Evolutionary conservation across 2,329 filamentous ascomycete species (phyloP).

Genomic region (Dryadomyces quercivorus): DNA sequence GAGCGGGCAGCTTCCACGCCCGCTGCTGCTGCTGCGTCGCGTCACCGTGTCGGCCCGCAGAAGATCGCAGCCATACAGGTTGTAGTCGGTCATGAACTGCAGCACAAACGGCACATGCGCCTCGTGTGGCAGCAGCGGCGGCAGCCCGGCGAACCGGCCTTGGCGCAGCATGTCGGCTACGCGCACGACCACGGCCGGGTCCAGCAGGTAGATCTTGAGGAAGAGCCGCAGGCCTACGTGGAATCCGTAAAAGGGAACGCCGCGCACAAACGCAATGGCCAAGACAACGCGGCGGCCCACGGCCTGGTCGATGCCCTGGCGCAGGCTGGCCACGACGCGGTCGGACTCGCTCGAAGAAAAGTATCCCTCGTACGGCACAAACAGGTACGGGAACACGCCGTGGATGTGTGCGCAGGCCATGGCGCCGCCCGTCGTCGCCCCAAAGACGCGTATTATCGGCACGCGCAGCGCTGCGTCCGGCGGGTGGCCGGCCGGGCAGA

Average conservation of each 20-base stretch:
- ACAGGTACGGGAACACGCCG: slow-evolving; percentile 93
- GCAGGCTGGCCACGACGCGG: slow-evolving; percentile 33
- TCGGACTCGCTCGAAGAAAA: slow-evolving; percentile 4
- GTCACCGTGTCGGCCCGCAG: slow-evolving; percentile 60
- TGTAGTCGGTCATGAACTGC: slow-evolving; percentile 98
- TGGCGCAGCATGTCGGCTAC: slow-evolving; percentile 78
- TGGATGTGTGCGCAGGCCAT: slow-evolving; percentile 76
- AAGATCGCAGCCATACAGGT: slow-evolving; percentile 86
- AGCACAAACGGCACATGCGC: slow-evolving; percentile 84
- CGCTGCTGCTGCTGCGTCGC: slow-evolving; percentile 52
- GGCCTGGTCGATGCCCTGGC: slow-evolving; percentile 82
- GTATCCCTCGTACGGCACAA: slow-evolving; percentile 33
- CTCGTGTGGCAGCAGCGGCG: slow-evolving; percentile 92
- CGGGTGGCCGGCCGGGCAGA: slow-evolving; percentile 69
- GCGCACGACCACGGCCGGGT: slow-evolving; percentile 75
- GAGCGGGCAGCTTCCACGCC: slow-evolving; percentile 56
- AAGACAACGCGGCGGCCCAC: slow-evolving; percentile 62
- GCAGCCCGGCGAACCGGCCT: slow-evolving; percentile 52
- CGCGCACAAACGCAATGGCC: slow-evolving; percentile 84
- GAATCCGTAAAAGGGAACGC: slow-evolving; percentile 90
- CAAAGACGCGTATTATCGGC: slow-evolving; percentile 22
- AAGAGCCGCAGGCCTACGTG: slow-evolving; percentile 85
- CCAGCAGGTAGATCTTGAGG: slow-evolving; percentile 89
- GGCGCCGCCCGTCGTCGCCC: not conserved
- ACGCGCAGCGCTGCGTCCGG: slow-evolving; percentile 56